phyloP scores from a whole-genome alignment of 768 basidiomycete species.

The Trichaptum fuscoviolaceum region DNA sequence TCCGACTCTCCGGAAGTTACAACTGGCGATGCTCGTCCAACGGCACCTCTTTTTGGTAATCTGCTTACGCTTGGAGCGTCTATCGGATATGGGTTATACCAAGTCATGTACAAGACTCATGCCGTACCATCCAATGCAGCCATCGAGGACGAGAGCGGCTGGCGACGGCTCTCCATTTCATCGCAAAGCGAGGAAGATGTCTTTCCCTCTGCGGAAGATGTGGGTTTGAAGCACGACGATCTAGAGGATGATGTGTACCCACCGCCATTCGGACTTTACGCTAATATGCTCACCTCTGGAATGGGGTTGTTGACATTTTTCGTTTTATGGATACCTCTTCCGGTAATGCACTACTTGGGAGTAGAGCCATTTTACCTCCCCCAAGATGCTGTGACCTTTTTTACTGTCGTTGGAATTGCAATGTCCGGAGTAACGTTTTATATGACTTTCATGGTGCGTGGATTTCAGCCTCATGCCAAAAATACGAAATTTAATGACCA shows the following conservation, averaged over 20 bases:
- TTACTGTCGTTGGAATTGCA: constrained; percentile 64
- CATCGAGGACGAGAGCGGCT: constrained; percentile 26
- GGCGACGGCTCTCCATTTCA: constrained; percentile 3
- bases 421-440: constrained; percentile 74
- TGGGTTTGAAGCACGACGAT: constrained; percentile 18
- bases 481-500: background rate
- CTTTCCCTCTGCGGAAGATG: constrained; percentile 19
- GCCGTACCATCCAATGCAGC: constrained; percentile 65
- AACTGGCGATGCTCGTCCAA: constrained; percentile 24
- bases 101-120: constrained; percentile 81
- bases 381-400: constrained; percentile 34
- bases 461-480: constrained; percentile 3
- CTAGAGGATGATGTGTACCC: constrained; percentile 38
- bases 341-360: constrained; percentile 61
- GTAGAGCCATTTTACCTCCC: constrained; percentile 69
- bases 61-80: constrained; percentile 68
- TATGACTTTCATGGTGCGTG: constrained; percentile 74
- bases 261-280: constrained; percentile 79
- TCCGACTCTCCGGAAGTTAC: constrained; percentile 11
- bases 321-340: constrained; percentile 74
- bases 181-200: background rate
- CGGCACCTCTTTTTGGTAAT: constrained; percentile 66
- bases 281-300: constrained; percentile 73
- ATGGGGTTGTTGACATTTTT: constrained; percentile 77
- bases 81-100: constrained; percentile 68